phyloP scores from a whole-genome alignment of 148 eudicot genomes.

The Vaccinium corymbosum region DNA sequence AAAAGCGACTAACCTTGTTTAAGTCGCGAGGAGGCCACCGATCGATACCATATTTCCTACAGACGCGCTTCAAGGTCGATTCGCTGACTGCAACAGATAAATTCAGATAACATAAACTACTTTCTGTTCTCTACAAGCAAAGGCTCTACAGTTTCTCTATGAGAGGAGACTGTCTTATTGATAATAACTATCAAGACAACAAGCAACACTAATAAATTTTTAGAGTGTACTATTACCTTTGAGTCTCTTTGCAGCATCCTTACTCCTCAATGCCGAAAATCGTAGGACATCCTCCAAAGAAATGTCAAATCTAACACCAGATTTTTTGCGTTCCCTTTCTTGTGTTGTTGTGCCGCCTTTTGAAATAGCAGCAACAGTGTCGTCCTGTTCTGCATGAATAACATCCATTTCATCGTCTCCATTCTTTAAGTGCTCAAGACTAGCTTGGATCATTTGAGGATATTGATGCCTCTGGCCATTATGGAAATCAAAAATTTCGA shows the following conservation, averaged over 20 bases:
- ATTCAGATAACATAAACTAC: neutral
- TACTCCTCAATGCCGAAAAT: neutral
- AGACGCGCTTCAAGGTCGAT: neutral
- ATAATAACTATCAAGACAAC: neutral
- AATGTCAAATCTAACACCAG: neutral
- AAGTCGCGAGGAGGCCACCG: neutral
- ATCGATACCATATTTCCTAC: neutral
- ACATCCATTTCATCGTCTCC: neutral
- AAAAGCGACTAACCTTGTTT: no score
- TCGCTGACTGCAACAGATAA: neutral
- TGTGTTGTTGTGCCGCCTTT: neutral
- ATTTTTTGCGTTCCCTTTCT: neutral
- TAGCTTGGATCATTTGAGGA: neutral
- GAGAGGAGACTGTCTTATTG: neutral
- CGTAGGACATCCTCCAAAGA: neutral
- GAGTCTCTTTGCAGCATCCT: neutral
- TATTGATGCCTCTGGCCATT: neutral
- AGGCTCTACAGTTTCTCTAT: neutral
- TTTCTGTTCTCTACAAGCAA: neutral
- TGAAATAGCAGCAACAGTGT: neutral
- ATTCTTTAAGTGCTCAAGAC: neutral
- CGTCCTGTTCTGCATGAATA: neutral
- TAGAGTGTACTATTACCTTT: neutral
- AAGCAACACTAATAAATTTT: neutral
- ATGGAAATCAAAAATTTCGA: slow-evolving; percentile 6